Evolutionary conservation across 2,329 filamentous ascomycete genomes (phyloP), one percentile per base, ranked within the genome.

Genomic region (Botryotinia globosa): DNA sequence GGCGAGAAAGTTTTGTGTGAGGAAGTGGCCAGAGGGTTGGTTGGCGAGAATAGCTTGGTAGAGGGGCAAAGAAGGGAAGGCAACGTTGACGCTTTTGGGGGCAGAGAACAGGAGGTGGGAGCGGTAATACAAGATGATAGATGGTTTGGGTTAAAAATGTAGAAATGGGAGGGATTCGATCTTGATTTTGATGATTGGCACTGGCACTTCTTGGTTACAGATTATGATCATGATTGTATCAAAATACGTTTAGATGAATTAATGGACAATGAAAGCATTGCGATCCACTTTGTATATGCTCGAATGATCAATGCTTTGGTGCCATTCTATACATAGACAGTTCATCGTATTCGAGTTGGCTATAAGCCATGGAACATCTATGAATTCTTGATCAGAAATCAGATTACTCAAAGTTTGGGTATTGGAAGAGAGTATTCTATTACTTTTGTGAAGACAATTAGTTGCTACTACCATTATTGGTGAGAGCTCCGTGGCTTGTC

Each of bases 41-140:
- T 70, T 91, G 61, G 90, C 87, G 0, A 88, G 81, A 80, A 82
- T 89, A 68, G 90, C 90, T 51, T 93, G 90, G 90, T 92, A 83
- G 76, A 56, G 37, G 20, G 48, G 6, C 14, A 29, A 1, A 29
- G n/a, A 7, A 16, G 16, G 16, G 18, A 42, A 42, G 37, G 54
- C 22, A 32, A n/a, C 25, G 3, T 62, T 39, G 51, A 56, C n/a
- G 51, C 32, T 44, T 22, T 22, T 22, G 1, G 6, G 16, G 10
- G 18, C 29, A 44, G 34, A 42, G 18, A 10, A 48, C 14, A 56
- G 25, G 34, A 32, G 18, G 12, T 29, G 45, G 14, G 25, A 39
- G 48, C 16, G 14, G 14, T 54, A 34, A 20, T 51, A 32, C 9
- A 18, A 56, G 25, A 56, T 56, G 44, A 7, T 22, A 42, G 48